A percentile compares a stretch with the other conserved stretches of the same genome.
These are phyloP conservation scores for Suillus americanus DNA, from an alignment of 768 basidiomycete genomes.

Conservation along the genomic window DNA sequence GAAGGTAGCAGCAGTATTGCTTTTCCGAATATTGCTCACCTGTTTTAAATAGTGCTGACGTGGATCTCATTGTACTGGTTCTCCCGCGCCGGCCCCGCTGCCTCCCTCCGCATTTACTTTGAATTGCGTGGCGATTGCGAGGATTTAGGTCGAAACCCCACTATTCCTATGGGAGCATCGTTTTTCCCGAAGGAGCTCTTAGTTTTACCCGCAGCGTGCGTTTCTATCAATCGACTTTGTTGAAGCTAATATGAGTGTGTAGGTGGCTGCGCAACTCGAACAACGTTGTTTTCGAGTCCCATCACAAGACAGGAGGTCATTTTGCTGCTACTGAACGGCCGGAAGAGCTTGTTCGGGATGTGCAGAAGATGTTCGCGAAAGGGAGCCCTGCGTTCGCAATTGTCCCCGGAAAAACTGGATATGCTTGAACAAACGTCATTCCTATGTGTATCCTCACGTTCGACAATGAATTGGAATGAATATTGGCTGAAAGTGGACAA, in stretches of 20 bases:
- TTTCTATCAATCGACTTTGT: constrained; percentile 6
- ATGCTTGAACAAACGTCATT: constrained; percentile 18
- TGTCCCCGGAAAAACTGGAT: constrained; percentile 46
- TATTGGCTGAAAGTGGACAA: neutral
- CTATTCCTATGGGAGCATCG: constrained; percentile 49
- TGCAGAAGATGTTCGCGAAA: constrained; percentile 57
- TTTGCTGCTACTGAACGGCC: constrained; percentile 58
- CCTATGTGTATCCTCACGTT: neutral
- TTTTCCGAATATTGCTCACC: neutral
- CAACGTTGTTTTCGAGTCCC: constrained; percentile 45
- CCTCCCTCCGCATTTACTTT: constrained; percentile 59
- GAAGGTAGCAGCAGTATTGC: constrained; percentile 38
- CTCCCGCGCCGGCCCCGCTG: constrained; percentile 57
- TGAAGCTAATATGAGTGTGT: constrained; percentile 6
- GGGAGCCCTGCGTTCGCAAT: constrained; percentile 49
- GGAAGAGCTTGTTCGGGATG: constrained; percentile 44
- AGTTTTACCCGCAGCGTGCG: constrained; percentile 38
- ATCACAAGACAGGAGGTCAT: constrained; percentile 55
- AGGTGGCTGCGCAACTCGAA: constrained; percentile 44
- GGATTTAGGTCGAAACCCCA: neutral
- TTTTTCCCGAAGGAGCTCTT: constrained; percentile 51
- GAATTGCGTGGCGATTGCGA: constrained; percentile 30
- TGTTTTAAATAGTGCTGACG: constrained; percentile 44
- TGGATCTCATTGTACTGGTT: constrained; percentile 64
- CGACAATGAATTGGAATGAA: neutral